Conservation (phyloP, 768 basidiomycete genomes). For the Macrolepiota albuminosa region DNA sequence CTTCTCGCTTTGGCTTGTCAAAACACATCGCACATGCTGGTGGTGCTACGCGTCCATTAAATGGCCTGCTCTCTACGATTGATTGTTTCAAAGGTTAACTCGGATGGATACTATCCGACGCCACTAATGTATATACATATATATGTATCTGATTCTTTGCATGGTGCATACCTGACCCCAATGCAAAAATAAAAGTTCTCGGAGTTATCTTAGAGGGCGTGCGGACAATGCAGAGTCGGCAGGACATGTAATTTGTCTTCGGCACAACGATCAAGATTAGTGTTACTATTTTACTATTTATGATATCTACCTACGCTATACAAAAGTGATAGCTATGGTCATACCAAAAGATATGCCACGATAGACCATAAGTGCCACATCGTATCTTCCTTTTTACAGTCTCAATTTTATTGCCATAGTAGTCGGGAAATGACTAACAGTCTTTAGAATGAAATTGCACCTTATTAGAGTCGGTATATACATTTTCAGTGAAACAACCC, state of each 20-base stretch:
- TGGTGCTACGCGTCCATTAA: not conserved
- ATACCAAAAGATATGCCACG: too few species aligned
- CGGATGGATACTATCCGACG: too few species aligned
- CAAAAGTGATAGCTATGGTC: too few species aligned
- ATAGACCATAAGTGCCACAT: not conserved
- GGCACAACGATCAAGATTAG: not conserved
- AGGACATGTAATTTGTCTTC: not conserved
- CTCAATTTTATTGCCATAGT: too few species aligned
- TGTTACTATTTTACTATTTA: too few species aligned
- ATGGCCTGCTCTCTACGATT: too few species aligned
- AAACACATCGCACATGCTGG: not conserved
- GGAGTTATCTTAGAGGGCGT: not conserved
- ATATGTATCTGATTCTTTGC: too few species aligned
- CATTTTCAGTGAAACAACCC: not conserved
- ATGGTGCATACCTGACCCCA: not conserved
- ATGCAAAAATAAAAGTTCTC: not conserved
- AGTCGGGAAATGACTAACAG: not conserved
- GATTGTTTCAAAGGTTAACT: too few species aligned
- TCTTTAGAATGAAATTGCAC: not conserved
- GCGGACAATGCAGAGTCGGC: not conserved
- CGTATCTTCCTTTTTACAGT: not conserved
- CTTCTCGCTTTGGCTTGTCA: not conserved
- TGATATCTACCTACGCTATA: too few species aligned
- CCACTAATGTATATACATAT: too few species aligned
- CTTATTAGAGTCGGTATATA: too few species aligned